Evolutionary conservation across 441 rosid genomes (phyloP).

Genomic region (Metrosideros polymorpha): DNA sequence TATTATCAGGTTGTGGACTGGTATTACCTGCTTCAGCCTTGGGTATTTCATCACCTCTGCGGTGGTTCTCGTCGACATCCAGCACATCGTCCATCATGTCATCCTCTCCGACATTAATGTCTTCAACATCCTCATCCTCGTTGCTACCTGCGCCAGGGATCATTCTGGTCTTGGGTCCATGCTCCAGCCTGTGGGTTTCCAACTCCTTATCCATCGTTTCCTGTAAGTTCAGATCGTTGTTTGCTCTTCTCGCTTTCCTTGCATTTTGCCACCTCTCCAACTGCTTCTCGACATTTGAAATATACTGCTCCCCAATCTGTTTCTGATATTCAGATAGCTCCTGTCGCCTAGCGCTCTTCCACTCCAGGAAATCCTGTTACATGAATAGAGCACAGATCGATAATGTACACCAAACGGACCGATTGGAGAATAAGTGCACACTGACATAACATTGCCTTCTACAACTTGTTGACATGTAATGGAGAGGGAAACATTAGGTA

Average conservation of each 20-base stretch:
- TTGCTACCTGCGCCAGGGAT: slow-evolving; percentile 56
- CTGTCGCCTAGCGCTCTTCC: slow-evolving; percentile 70
- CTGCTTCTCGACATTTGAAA: slow-evolving; percentile 77
- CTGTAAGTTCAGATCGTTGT: slow-evolving; percentile 57
- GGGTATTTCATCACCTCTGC: slow-evolving; percentile 30
- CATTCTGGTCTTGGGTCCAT: slow-evolving; percentile 88
- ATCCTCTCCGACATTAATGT: slow-evolving; percentile 78
- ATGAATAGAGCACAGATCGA: neutral
- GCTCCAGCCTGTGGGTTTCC: slow-evolving; percentile 87
- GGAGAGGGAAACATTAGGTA: neutral
- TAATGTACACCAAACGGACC: neutral
- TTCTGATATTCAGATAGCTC: slow-evolving; percentile 75
- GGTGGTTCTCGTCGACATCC: slow-evolving; percentile 48
- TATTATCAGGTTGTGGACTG: slow-evolving; percentile 20
- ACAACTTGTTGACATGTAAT: neutral
- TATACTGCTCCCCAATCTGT: slow-evolving; percentile 53
- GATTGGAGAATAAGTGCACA: neutral
- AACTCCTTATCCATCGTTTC: slow-evolving; percentile 96
- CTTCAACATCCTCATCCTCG: slow-evolving; percentile 84
- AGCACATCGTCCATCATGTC: slow-evolving; percentile 85
- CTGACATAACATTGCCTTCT: neutral
- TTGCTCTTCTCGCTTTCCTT: slow-evolving; percentile 57
- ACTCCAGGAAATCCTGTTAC: slow-evolving; percentile 53
- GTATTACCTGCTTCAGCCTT: slow-evolving; percentile 28
- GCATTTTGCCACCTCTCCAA: slow-evolving; percentile 93